A percentile compares a stretch with the other conserved stretches of the same genome.
These are phyloP conservation scores for Pseudocercospora eumusae DNA, from an alignment of 2,329 filamentous ascomycete species.

Conservation along the genomic window DNA sequence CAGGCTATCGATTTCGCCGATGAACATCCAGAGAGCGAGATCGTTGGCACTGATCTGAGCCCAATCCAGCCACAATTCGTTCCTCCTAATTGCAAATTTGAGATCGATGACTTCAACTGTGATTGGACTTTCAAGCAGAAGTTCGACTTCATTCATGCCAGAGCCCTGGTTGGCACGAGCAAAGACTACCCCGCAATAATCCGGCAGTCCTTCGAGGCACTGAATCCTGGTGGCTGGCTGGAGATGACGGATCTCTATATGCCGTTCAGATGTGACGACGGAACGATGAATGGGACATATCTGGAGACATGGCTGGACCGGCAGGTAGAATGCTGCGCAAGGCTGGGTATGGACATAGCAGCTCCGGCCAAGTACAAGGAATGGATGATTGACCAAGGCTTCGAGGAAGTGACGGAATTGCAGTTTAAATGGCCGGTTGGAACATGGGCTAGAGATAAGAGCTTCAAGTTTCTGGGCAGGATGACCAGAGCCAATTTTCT, in stretches of 20 bases:
- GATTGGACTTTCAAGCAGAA: constrained; percentile 19
- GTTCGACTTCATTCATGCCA: constrained; percentile 33
- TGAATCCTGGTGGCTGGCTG: constrained; percentile 40
- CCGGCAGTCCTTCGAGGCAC: constrained; percentile 25
- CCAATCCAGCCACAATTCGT: constrained; percentile 29
- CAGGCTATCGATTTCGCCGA: constrained; percentile 39
- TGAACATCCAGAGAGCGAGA: constrained; percentile 24
- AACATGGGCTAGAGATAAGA: constrained; percentile 31
- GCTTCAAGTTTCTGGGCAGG: constrained; percentile 27
- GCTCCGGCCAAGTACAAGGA: background rate
- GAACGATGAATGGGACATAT: background rate
- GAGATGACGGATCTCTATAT: constrained; percentile 37
- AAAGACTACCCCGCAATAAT: constrained; percentile 26
- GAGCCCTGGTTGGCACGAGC: constrained; percentile 30
- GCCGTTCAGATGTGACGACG: constrained; percentile 1
- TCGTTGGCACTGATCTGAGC: constrained; percentile 31
- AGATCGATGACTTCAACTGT: constrained; percentile 7
- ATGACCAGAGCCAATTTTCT: constrained; percentile 27
- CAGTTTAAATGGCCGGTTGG: constrained; percentile 27
- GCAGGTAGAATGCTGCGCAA: background rate
- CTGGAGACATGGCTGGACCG: background rate
- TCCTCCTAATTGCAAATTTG: constrained; percentile 15
- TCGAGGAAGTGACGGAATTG: constrained; percentile 26
- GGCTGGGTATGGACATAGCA: background rate
- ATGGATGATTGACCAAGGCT: constrained; percentile 24